These are phyloP conservation scores for Agrocybe pediades DNA, from an alignment of 768 basidiomycete species.

Conservation along the genomic window DNA sequence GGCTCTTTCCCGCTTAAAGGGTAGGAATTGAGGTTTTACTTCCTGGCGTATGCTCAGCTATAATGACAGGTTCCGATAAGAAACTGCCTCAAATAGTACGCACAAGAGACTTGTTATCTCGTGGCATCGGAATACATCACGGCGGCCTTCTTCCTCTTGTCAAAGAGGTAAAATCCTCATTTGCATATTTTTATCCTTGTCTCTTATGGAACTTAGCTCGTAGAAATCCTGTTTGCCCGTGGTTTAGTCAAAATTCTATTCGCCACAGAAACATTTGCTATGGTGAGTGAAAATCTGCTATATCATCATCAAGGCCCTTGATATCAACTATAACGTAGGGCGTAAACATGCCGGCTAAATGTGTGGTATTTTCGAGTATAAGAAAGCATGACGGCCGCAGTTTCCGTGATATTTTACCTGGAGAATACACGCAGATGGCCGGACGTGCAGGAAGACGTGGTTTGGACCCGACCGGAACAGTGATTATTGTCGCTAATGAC, in stretches of 20 bases:
- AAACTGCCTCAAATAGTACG: slow-evolving; percentile 89
- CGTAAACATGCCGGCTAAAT: slow-evolving; percentile 98
- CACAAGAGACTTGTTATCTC: slow-evolving; percentile 85
- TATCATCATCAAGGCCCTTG: neutral
- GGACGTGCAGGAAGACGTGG: slow-evolving; percentile 97
- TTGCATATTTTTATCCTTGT: neutral
- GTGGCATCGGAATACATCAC: slow-evolving; percentile 97
- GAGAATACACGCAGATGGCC: slow-evolving; percentile 99
- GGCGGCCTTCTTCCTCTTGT: slow-evolving; percentile 95
- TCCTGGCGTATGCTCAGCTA: slow-evolving; percentile 4
- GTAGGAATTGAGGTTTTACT: slow-evolving; percentile 35
- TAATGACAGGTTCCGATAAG: slow-evolving; percentile 76
- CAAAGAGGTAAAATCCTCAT: slow-evolving; percentile 71
- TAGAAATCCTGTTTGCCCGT: slow-evolving; percentile 94
- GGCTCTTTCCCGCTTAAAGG: slow-evolving; percentile 88
- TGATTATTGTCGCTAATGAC: slow-evolving; percentile 85
- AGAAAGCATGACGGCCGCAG: slow-evolving; percentile 93
- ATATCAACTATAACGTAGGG: slow-evolving; percentile 56
- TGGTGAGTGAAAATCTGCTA: slow-evolving; percentile 59
- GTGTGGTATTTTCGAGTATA: slow-evolving; percentile 93
- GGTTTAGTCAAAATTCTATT: slow-evolving; percentile 96
- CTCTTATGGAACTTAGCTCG: slow-evolving; percentile 55
- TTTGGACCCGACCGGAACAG: slow-evolving; percentile 92
- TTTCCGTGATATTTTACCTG: slow-evolving; percentile 89
- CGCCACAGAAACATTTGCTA: slow-evolving; percentile 98